These are phyloP conservation scores for Pulveroboletus sp. DNA, from an alignment of 768 basidiomycete genomes.

Conservation along the genomic window DNA sequence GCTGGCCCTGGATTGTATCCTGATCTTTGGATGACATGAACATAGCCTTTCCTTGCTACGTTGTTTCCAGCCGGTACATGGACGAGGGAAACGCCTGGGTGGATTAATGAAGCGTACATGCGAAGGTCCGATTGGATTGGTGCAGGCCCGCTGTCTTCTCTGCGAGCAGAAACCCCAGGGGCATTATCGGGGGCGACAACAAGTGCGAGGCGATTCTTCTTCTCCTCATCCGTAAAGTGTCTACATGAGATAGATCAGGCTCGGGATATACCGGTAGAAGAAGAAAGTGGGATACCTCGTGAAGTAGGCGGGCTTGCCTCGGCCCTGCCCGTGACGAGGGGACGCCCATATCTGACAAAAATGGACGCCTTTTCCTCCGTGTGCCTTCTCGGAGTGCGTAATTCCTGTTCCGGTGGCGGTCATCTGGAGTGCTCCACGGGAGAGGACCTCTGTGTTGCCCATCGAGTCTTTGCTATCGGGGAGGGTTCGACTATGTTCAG, in stretches of 20 bases:
- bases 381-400: constrained; percentile 65
- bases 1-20: constrained; percentile 66
- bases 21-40: constrained; percentile 82
- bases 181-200: constrained; percentile 72
- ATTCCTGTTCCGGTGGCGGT: constrained; percentile 93
- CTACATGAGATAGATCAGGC: constrained; percentile 21
- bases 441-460: constrained; percentile 85
- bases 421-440: constrained; percentile 86
- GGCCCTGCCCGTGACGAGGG: constrained; percentile 34
- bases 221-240: constrained; percentile 78
- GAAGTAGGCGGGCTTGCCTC: constrained; percentile 66
- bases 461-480: constrained; percentile 75
- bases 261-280: too few relatives aligned
- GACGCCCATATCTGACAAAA: constrained; percentile 71
- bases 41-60: constrained; percentile 58
- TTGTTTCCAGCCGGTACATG: constrained; percentile 42
- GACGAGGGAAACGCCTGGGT: constrained; percentile 47
- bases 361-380: constrained; percentile 46
- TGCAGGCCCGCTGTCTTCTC: constrained; percentile 74
- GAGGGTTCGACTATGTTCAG: neutral
- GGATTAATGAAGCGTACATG: constrained; percentile 73
- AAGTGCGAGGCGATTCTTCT: constrained; percentile 63
- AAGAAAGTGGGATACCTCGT: constrained; percentile 46
- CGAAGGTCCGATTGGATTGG: constrained; percentile 69
- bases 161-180: constrained; percentile 50